Evolutionary conservation across 192 early-diverging fungal species (phyloP).

Genomic region (Pilaira anomala): DNA sequence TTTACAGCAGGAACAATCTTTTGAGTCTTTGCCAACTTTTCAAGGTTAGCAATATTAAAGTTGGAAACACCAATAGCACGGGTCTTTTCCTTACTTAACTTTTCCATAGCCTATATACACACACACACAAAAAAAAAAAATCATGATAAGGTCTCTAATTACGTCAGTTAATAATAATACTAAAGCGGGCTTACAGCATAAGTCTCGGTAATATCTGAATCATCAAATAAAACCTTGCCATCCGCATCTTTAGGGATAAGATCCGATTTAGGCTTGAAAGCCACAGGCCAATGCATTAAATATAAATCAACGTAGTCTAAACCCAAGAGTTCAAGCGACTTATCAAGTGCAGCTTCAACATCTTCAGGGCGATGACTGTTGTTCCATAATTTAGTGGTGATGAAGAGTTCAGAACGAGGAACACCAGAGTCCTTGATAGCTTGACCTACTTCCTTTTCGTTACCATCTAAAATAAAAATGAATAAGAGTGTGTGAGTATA

Average conservation of each 20-base stretch:
- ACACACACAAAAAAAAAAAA: conserved; percentile 5
- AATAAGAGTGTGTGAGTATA: neutral
- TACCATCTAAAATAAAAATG: conserved; percentile 55
- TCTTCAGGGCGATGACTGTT: conserved; percentile 54
- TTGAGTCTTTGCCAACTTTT: conserved; percentile 19
- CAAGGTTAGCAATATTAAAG: conserved; percentile 39
- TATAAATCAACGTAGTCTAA: conserved; percentile 81
- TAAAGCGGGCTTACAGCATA: conserved; percentile 35
- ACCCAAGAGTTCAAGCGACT: conserved; percentile 66
- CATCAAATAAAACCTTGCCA: conserved; percentile 26
- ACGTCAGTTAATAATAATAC: conserved; percentile 26
- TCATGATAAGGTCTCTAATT: too few relatives aligned
- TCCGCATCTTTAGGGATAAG: conserved; percentile 19
- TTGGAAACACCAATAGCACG: conserved; percentile 64
- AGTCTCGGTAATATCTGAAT: conserved; percentile 45
- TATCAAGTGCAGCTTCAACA: conserved; percentile 57
- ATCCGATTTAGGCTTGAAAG: conserved; percentile 17
- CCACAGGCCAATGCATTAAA: conserved; percentile 43
- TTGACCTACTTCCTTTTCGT: conserved; percentile 76
- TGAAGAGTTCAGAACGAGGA: conserved; percentile 68
- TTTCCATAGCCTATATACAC: conserved; percentile 37
- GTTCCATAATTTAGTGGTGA: conserved; percentile 71
- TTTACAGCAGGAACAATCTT: conserved; percentile 46
- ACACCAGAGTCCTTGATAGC: conserved; percentile 58
- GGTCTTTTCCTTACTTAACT: conserved; percentile 41